A percentile compares a stretch with the other conserved stretches of the same genome.
Conservation (phyloP, 257 asterid genomes). For the Leonotis leonurus region DNA sequence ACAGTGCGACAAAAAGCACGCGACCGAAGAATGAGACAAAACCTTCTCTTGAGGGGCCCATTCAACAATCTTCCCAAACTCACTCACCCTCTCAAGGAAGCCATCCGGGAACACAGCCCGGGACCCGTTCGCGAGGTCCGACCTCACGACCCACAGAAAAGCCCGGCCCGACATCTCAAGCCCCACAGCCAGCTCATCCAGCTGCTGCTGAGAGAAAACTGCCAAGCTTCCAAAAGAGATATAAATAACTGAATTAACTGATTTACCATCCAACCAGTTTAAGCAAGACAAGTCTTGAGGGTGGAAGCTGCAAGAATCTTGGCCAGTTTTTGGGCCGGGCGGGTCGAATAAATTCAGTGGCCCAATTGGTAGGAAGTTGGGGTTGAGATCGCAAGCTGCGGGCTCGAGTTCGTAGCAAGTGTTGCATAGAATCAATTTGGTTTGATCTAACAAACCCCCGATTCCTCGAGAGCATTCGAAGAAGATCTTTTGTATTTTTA, state of each 20-base stretch:
- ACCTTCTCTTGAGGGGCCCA: no score
- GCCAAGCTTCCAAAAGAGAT: conserved; percentile 35
- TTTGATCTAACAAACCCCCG: background rate
- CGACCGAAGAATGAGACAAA: no score
- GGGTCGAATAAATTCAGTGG: conserved; percentile 9
- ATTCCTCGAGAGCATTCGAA: background rate
- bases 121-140: conserved; percentile 11
- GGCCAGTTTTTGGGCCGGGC: background rate
- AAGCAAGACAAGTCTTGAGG: conserved; percentile 22
- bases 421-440: conserved; percentile 15
- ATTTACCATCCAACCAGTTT: conserved; percentile 22
- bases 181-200: conserved; percentile 31
- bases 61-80: no score
- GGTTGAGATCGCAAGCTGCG: conserved; percentile 23
- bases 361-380: conserved; percentile 21
- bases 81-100: no score
- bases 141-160: conserved; percentile 31
- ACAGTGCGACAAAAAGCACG: no score
- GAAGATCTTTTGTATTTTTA: background rate
- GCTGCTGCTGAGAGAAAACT: conserved; percentile 18
- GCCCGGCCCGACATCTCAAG: conserved; percentile 27
- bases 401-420: conserved; percentile 24
- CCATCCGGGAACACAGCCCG: no score
- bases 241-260: conserved; percentile 20
- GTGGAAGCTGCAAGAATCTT: conserved; percentile 10